A percentile compares a stretch with the other conserved stretches of the same genome.
phyloP scores from a whole-genome alignment of 2,329 filamentous ascomycete genomes.

The Sporothrix inflata region DNA sequence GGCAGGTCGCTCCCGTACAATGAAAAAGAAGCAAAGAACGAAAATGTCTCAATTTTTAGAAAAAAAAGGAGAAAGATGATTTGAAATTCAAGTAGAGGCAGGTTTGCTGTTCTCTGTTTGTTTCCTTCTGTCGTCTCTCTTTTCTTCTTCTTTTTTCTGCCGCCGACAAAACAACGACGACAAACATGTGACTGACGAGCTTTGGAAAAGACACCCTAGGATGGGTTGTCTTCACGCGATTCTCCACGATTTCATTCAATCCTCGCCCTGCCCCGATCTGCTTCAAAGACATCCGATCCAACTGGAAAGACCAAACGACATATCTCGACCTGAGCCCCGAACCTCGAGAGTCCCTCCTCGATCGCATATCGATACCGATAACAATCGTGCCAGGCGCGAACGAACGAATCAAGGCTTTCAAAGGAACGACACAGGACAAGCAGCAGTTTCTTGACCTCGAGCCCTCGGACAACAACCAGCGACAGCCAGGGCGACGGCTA shows the following conservation, averaged over 20 bases:
- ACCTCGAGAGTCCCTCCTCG: no score
- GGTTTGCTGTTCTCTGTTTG: neutral
- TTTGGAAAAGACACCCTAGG: neutral
- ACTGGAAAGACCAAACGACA: neutral
- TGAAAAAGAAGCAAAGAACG: neutral
- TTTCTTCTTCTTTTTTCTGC: no score
- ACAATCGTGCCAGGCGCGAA: neutral
- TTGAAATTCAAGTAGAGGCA: neutral
- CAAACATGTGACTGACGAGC: neutral
- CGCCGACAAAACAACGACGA: neutral
- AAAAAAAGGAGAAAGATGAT: neutral
- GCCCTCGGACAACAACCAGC: neutral
- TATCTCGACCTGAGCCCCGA: neutral
- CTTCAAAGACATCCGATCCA: neutral
- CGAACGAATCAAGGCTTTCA: neutral
- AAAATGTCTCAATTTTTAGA: neutral
- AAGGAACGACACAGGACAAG: neutral
- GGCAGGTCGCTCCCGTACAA: no score
- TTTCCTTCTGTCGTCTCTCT: neutral
- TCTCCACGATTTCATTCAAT: neutral
- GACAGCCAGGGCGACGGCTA: neutral
- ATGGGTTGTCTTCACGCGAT: neutral
- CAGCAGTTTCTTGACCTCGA: neutral
- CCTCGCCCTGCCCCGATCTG: neutral
- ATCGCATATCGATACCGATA: slow-evolving; percentile 4